Conservation (phyloP, 495 filamentous ascomycete species). For the Tuber microsphaerosporum region DNA sequence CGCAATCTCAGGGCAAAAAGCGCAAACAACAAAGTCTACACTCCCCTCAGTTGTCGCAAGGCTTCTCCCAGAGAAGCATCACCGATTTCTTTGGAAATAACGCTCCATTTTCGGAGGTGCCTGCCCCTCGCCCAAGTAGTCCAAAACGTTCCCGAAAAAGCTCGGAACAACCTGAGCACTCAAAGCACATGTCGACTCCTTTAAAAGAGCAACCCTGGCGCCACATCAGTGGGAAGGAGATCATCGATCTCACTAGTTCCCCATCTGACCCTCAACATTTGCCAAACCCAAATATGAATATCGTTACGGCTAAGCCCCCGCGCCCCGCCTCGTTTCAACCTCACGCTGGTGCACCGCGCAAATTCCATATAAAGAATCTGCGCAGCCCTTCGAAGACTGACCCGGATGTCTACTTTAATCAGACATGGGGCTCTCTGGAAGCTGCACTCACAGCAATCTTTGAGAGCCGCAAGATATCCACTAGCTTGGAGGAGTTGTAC, state of each 20-base stretch:
- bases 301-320: neutral
- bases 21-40: constrained; percentile 30
- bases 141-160: constrained; percentile 37
- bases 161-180: constrained; percentile 15
- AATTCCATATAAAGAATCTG: constrained; percentile 80
- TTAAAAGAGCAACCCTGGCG: constrained; percentile 38
- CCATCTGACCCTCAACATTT: neutral
- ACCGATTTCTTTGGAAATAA: constrained; percentile 31
- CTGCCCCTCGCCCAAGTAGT: neutral
- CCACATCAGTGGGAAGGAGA: constrained; percentile 15
- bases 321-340: constrained; percentile 32
- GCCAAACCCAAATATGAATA: constrained; percentile 1
- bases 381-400: constrained; percentile 53
- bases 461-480: constrained; percentile 51
- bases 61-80: constrained; percentile 28
- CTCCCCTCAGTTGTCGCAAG: constrained; percentile 8
- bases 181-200: constrained; percentile 12
- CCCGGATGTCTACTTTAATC: constrained; percentile 64
- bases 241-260: constrained; percentile 33
- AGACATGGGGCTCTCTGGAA: constrained; percentile 63
- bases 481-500: constrained; percentile 80
- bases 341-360: constrained; percentile 45
- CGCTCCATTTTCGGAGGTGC: constrained; percentile 1
- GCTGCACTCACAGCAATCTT: constrained; percentile 68
- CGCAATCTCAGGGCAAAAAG: constrained; percentile 20